Evolutionary conservation across 176 grass and related monocot genomes (phyloP).

Genomic region (Pontederia crassipes): DNA sequence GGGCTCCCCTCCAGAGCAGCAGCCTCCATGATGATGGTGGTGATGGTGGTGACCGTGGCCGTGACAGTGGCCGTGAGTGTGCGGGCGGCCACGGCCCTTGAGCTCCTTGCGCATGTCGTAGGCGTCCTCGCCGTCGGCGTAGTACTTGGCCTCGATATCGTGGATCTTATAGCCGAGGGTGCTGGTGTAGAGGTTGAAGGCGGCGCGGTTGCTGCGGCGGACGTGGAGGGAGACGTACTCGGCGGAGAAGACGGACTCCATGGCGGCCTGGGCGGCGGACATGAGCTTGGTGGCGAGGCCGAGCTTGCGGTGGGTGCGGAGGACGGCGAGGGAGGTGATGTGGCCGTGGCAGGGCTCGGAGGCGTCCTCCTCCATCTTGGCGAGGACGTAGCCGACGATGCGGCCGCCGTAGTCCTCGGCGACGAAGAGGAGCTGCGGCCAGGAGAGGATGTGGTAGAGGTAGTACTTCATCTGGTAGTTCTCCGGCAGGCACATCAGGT

Average conservation of each 20-base stretch:
- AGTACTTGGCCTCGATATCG: conserved; percentile 83
- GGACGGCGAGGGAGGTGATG: conserved; percentile 98
- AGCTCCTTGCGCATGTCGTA: conserved; percentile 23
- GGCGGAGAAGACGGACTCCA: conserved; percentile 89
- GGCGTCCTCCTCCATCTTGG: conserved; percentile 98
- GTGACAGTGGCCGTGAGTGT: not conserved
- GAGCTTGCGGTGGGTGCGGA: conserved; percentile 92
- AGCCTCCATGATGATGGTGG: conserved; percentile 4
- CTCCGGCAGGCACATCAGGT: conserved; percentile 97
- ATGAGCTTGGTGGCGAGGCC: conserved; percentile 97
- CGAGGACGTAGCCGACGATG: conserved; percentile 98
- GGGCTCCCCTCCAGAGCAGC: conserved; percentile 11
- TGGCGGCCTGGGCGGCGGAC: conserved; percentile 84
- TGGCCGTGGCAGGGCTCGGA: conserved; percentile 97
- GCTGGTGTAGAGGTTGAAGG: conserved; percentile 80
- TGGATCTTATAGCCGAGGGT: conserved; percentile 81
- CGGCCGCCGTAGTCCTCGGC: conserved; percentile 88
- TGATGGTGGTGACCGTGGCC: not conserved
- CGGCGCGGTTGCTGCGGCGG: conserved; percentile 77
- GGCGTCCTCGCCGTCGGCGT: conserved; percentile 83
- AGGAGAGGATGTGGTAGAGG: conserved; percentile 93
- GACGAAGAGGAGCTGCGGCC: conserved; percentile 98
- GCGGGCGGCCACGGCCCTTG: not conserved
- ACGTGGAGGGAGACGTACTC: conserved; percentile 97
- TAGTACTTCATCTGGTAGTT: conserved; percentile 99